Percentiles rank a stretch among this genome's conserved stretches.
Conservation (phyloP, 169 alveolate species). For the Neospora caninum region DNA sequence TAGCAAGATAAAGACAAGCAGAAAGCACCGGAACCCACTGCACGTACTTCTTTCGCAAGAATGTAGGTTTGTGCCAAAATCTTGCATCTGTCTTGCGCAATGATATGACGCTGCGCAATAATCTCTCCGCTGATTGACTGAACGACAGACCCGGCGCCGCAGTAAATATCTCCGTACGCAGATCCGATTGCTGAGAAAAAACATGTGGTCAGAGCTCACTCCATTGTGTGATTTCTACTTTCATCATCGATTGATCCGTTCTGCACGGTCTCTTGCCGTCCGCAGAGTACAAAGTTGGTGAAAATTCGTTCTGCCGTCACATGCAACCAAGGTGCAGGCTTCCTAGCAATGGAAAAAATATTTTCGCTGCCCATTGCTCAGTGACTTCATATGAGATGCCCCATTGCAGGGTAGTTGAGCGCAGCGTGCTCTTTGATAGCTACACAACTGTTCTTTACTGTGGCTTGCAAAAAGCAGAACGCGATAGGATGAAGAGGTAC, state of each 20-base stretch:
- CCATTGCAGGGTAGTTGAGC: too few relatives aligned
- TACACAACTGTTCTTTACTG: background rate
- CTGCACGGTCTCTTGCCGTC: too few relatives aligned
- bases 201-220: background rate
- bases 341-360: too few relatives aligned
- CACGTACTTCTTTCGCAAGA: constrained; percentile 9
- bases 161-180: constrained; percentile 5
- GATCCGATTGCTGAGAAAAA: background rate
- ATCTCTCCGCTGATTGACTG: constrained; percentile 10
- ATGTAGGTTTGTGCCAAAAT: background rate
- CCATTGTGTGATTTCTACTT: background rate
- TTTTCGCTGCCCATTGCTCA: too few relatives aligned
- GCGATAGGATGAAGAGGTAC: too few relatives aligned
- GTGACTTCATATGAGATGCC: too few relatives aligned
- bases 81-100: constrained; percentile 29
- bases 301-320: too few relatives aligned
- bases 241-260: background rate
- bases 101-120: background rate
- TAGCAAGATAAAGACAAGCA: too few relatives aligned
- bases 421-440: background rate
- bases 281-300: too few relatives aligned
- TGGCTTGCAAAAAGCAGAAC: background rate
- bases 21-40: background rate
- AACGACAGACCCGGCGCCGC: background rate
- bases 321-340: too few relatives aligned